Conservation (phyloP, 768 basidiomycete species). For the Amanita inopinata region DNA sequence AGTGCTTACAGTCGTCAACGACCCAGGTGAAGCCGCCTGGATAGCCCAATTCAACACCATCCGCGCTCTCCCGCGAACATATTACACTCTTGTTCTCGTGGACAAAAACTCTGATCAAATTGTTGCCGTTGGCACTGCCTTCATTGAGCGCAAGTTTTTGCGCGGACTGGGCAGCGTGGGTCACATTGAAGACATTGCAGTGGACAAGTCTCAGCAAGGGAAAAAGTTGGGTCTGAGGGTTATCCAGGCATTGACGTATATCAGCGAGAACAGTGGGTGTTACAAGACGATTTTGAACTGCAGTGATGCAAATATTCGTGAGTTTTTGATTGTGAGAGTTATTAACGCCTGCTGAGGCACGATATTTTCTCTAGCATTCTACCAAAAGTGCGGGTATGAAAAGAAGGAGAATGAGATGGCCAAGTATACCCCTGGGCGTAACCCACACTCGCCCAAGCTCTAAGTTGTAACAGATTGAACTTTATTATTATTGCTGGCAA, state of each 20-base stretch:
- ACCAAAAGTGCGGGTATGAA: conserved; percentile 89
- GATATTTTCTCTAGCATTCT: conserved; percentile 59
- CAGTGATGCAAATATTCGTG: conserved; percentile 83
- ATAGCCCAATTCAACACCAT: conserved; percentile 54
- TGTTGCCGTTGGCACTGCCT: conserved; percentile 73
- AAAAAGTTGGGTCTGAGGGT: conserved; percentile 83
- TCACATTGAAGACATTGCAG: conserved; percentile 97
- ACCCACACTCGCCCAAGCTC: conserved; percentile 5
- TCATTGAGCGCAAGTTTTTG: conserved; percentile 93
- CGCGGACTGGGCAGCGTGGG: conserved; percentile 79
- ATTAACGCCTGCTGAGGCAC: neutral
- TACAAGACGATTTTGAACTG: conserved; percentile 99
- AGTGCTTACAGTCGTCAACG: conserved; percentile 68
- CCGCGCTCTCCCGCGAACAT: conserved; percentile 47
- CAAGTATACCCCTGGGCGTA: conserved; percentile 5
- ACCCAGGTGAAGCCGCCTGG: conserved; percentile 58
- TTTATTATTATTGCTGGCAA: neutral
- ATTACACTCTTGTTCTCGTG: conserved; percentile 82
- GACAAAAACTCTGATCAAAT: conserved; percentile 66
- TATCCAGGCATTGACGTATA: conserved; percentile 75
- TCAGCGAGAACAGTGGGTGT: conserved; percentile 72
- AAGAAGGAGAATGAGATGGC: conserved; percentile 90
- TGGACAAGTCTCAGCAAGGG: conserved; percentile 81
- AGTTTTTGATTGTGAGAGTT: conserved; percentile 25
- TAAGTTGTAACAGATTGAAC: neutral